These are phyloP conservation scores for Paraurostyla sp. DNA, from an alignment of 73 alveolate species.

Conservation along the genomic window DNA sequence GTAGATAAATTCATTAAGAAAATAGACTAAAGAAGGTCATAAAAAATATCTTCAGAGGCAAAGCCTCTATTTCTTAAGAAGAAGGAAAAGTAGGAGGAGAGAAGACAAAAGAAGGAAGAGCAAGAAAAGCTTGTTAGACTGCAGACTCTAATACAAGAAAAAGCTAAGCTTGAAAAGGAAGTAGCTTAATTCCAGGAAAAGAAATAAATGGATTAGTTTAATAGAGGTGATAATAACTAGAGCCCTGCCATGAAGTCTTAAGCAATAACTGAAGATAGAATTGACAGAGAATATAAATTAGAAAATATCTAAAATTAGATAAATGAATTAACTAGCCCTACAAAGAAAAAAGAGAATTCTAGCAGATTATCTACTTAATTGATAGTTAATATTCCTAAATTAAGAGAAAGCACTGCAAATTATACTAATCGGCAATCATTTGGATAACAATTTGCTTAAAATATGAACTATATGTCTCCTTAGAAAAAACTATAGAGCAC, in stretches of 20 bases:
- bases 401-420: background rate
- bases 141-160: background rate
- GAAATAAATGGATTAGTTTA: background rate
- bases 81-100: background rate
- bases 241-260: background rate
- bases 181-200: too few relatives aligned
- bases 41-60: background rate
- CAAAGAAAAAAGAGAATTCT: background rate
- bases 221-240: background rate
- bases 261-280: background rate
- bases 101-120: conserved; percentile 4
- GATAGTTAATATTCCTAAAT: background rate
- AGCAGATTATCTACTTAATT: background rate
- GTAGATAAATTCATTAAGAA: background rate
- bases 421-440: background rate
- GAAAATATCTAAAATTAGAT: background rate
- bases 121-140: background rate
- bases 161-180: background rate
- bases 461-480: too few relatives aligned
- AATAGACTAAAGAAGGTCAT: background rate
- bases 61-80: conserved; percentile 7
- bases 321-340: background rate
- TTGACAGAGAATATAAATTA: background rate
- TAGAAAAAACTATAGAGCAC: background rate
- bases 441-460: background rate